phyloP scores from a whole-genome alignment of 2,329 filamentous ascomycete genomes.

The Periconia macrospinosa region DNA sequence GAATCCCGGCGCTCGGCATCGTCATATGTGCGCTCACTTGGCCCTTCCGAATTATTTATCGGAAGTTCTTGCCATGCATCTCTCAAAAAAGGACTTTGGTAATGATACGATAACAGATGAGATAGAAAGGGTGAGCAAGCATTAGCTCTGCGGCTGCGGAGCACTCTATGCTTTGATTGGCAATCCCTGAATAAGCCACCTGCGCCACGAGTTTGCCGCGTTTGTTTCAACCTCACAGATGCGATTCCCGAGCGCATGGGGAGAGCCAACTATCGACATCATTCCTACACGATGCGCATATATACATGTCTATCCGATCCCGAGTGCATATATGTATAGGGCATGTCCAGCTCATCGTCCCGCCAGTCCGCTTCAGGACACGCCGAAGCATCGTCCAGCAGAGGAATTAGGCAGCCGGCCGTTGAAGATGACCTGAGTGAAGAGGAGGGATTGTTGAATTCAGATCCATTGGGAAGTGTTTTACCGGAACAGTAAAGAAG shows the following conservation, averaged over 20 bases:
- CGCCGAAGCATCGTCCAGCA: conserved; percentile 51
- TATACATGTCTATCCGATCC: conserved; percentile 29
- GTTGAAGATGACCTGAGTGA: conserved; percentile 49
- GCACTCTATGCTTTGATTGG: neutral
- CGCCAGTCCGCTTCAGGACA: conserved; percentile 37
- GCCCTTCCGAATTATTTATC: neutral
- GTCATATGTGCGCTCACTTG: neutral
- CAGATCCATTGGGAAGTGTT: conserved; percentile 59
- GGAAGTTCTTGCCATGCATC: neutral
- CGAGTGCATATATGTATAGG: conserved; percentile 33
- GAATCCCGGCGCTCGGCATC: too few relatives aligned
- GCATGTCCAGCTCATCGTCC: conserved; percentile 44
- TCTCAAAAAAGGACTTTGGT: neutral
- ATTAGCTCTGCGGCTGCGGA: neutral
- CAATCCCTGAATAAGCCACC: conserved; percentile 2
- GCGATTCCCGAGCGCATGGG: neutral
- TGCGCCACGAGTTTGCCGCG: conserved; percentile 9
- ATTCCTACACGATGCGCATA: conserved; percentile 18
- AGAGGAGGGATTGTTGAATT: conserved; percentile 53
- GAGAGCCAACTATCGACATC: neutral
- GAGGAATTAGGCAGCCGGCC: conserved; percentile 34
- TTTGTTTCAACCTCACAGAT: conserved; percentile 16
- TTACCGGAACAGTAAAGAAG: conserved; percentile 47
- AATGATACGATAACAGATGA: too few relatives aligned
- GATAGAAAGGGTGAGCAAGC: neutral